Evolutionary conservation across 192 early-diverging fungal species (phyloP).

Genomic region (Gigaspora rosea): DNA sequence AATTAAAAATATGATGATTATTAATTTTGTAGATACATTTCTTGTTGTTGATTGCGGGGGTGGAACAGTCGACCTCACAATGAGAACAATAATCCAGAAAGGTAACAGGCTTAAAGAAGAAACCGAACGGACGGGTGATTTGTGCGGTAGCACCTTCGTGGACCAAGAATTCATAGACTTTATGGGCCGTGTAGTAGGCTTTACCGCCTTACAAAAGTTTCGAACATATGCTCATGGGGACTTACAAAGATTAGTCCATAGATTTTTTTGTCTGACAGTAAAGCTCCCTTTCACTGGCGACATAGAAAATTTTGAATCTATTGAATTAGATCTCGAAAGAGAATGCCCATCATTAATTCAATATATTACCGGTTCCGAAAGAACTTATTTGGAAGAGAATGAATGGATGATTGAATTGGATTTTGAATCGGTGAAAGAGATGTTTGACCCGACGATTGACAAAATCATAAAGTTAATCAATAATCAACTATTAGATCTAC

Average conservation of each 20-base stretch:
- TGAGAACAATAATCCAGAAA: neutral
- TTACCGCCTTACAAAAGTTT: constrained; percentile 14
- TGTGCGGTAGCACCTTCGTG: constrained; percentile 12
- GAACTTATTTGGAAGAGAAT: constrained; percentile 23
- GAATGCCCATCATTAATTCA: constrained; percentile 10
- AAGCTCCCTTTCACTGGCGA: constrained; percentile 20
- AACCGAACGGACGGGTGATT: constrained; percentile 10
- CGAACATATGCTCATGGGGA: constrained; percentile 10
- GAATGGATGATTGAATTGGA: constrained; percentile 47
- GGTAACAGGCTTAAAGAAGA: constrained; percentile 32
- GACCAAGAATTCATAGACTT: constrained; percentile 20
- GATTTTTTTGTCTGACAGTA: constrained; percentile 4
- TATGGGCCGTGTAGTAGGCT: constrained; percentile 7
- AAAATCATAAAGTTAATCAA: constrained; percentile 53
- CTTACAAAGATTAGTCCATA: constrained; percentile 18
- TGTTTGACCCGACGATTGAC: constrained; percentile 58
- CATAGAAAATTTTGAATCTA: neutral
- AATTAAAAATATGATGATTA: too few species aligned
- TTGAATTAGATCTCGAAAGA: constrained; percentile 12
- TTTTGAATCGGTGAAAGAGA: constrained; percentile 48
- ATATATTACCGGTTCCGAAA: constrained; percentile 35
- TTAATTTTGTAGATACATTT: constrained; percentile 27
- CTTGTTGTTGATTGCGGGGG: constrained; percentile 53
- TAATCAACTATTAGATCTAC: constrained; percentile 47
- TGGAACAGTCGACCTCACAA: constrained; percentile 52